Base-by-base conservation (phyloP, 306 rosid genomes). In the Castanea mollissima region DNA sequence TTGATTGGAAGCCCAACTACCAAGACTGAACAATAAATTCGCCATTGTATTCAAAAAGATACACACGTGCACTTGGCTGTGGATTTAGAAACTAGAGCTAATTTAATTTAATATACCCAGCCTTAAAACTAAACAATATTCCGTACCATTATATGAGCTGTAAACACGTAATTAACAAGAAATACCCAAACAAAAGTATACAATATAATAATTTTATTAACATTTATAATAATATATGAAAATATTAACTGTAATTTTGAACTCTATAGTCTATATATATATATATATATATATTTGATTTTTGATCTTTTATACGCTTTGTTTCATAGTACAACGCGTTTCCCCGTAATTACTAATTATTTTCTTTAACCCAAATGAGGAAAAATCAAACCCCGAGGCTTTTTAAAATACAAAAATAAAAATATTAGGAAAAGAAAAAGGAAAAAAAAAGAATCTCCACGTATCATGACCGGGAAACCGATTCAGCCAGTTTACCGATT, bases 401-500 rank as follows among this genome's bases (percentile, higher is more conserved):
- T 82, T 74, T 16, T 6, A 27, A 75, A 27, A 44, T 25, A 55
- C 21, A 23, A 73, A 31, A 55, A 32, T 41, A 8, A 41, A 41
- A 41, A 41, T 41, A 41, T 41, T 41, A 41, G 46, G 46, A 41
- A 56, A 4, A 6, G 6, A 38, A 25, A 78, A 18, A 67, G 65
- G n/a, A 46, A 23, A 6, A 23, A 54, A 4, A 13, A 54, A 81
- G 74, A 73, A 74, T 76, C 62, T 71, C 41, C 70, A 80, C 60
- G 74, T 35, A 44, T 27, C 58, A 84, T 82, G 87, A 88, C 92
- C 88, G 89, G 85, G 92, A 89, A 74, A 96, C 98, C 34, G 98
- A 96, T 73, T 91, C 90, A 18, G 98, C 98, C 82, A 93, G 91
- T 88, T 96, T 96, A 74, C 88, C 97, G 13, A 96, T 90, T 75